These are phyloP conservation scores for Candida ovalis DNA, from an alignment of 805 yeast species.

Conservation along the genomic window DNA sequence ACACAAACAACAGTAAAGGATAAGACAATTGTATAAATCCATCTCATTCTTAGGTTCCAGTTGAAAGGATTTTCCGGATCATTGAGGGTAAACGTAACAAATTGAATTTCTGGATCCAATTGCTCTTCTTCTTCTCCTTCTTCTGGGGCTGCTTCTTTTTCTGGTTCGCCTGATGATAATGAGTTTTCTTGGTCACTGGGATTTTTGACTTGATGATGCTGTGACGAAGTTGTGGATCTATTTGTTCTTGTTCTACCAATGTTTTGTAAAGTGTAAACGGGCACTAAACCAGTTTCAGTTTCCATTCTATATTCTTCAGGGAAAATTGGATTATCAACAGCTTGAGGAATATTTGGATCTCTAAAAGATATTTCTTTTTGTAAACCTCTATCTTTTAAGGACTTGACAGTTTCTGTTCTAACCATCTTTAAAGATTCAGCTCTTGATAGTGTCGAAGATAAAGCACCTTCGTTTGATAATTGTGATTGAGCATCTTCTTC, in stretches of 20 bases:
- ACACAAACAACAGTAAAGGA: conserved; percentile 79
- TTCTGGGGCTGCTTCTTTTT: conserved; percentile 19
- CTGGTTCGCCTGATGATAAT: conserved; percentile 27
- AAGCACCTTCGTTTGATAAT: conserved; percentile 30
- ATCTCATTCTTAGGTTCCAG: conserved; percentile 57
- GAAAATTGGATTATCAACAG: conserved; percentile 63
- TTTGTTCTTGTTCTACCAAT: conserved; percentile 49
- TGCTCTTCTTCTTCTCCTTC: conserved; percentile 27
- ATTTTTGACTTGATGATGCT: background rate
- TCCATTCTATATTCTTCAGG: conserved; percentile 92
- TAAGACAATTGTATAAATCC: conserved; percentile 65
- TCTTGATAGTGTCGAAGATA: conserved; percentile 28
- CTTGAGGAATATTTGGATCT: conserved; percentile 53
- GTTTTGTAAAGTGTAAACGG: conserved; percentile 64
- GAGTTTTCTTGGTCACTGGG: conserved; percentile 19
- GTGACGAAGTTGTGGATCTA: conserved; percentile 9
- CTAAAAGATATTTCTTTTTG: conserved; percentile 49
- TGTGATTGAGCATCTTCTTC: conserved; percentile 49
- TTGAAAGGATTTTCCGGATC: conserved; percentile 92
- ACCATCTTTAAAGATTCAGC: conserved; percentile 37
- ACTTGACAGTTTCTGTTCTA: conserved; percentile 70
- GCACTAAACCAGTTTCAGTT: conserved; percentile 85
- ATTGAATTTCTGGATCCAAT: conserved; percentile 67
- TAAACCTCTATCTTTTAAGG: conserved; percentile 62
- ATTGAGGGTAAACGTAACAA: conserved; percentile 72